These are phyloP conservation scores for Fusarium equiseti DNA, from an alignment of 2,329 filamentous ascomycete genomes.

Conservation along the genomic window DNA sequence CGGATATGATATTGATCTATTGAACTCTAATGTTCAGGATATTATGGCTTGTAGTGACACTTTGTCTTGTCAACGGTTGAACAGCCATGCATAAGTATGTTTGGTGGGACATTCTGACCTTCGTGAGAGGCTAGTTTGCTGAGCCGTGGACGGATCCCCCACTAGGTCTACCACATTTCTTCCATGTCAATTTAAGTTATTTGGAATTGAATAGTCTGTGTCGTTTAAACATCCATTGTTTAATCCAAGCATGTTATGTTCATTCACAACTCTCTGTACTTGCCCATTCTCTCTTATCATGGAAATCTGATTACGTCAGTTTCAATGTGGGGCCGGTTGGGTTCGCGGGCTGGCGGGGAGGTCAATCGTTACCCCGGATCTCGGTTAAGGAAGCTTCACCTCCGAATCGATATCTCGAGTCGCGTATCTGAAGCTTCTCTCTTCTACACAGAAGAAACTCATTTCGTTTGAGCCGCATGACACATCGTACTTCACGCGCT, in stretches of 20 bases:
- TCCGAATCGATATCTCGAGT: constrained; percentile 8
- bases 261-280: background rate
- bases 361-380: constrained; percentile 10
- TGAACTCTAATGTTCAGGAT: background rate
- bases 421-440: background rate
- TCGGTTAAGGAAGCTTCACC: constrained; percentile 22
- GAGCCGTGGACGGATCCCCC: no score
- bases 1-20: background rate
- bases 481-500: background rate
- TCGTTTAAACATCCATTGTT: no score
- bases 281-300: background rate
- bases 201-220: no score
- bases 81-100: no score
- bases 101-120: no score
- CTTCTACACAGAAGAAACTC: background rate
- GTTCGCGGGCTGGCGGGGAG: constrained; percentile 13
- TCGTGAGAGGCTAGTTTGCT: no score
- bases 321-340: constrained; percentile 1
- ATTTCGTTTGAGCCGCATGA: accelerated
- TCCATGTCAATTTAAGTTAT: no score
- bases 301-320: constrained; percentile 17
- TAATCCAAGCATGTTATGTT: background rate
- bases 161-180: background rate
- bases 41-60: background rate
- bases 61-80: background rate